Evolutionary conservation across 2,329 filamentous ascomycete genomes (phyloP).

Genomic region (Emmonsia crescens): DNA sequence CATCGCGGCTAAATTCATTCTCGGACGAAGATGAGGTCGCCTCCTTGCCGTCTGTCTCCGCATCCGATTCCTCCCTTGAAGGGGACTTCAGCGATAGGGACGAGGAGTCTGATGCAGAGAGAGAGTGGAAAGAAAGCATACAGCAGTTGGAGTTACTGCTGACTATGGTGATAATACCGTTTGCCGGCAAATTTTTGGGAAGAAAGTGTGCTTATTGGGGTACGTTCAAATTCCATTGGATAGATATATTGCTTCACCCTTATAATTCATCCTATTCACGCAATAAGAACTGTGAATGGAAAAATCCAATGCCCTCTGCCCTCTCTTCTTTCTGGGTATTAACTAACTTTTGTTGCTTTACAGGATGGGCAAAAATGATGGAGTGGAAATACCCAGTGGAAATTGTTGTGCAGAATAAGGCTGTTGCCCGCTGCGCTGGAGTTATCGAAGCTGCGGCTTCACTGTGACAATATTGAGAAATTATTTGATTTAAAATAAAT

Average conservation of each 20-base stretch:
- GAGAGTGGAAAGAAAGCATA: conserved; percentile 87
- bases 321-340: conserved; percentile 4
- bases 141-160: conserved; percentile 87
- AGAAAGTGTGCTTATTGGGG: conserved; percentile 95
- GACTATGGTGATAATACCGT: conserved; percentile 90
- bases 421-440: conserved; percentile 52
- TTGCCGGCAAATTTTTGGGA: conserved; percentile 88
- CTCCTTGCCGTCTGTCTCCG: conserved; percentile 31
- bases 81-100: conserved; percentile 44
- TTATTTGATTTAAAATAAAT: not conserved
- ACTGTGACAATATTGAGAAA: conserved; percentile 19
- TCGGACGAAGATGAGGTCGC: conserved; percentile 28
- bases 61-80: conserved; percentile 39
- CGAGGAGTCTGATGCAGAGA: conserved; percentile 71
- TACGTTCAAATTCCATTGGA: conserved; percentile 32
- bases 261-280: not conserved
- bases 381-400: conserved; percentile 84
- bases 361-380: conserved; percentile 91
- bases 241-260: not conserved
- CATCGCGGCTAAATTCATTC: conserved; percentile 21
- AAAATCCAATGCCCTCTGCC: conserved; percentile 12
- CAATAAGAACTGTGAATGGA: not conserved
- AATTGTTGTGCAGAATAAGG: conserved; percentile 51
- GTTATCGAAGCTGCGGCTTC: conserved; percentile 45
- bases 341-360: conserved; percentile 4